phyloP scores from a whole-genome alignment of 202 grass and related monocot genomes.

The Setaria viridis region DNA sequence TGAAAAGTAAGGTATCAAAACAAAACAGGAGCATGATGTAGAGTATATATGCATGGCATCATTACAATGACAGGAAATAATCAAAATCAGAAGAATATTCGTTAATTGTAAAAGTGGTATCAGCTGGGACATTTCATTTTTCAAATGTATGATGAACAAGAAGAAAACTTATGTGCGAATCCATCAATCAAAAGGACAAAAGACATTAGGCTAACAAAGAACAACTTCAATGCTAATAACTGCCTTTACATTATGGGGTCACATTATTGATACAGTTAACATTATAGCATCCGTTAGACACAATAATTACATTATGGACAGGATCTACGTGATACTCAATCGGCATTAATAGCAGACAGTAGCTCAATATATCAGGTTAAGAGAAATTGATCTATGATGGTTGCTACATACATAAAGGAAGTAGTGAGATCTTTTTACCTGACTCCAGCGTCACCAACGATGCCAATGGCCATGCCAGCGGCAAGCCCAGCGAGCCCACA shows the following conservation, averaged over 20 bases:
- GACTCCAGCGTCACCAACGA: conserved; percentile 96
- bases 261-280: not conserved
- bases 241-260: not conserved
- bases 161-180: not conserved
- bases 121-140: not conserved
- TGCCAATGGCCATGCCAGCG: conserved; percentile 96
- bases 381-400: not conserved
- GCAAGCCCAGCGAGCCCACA: conserved; percentile 93
- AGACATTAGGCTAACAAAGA: not conserved
- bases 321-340: not conserved
- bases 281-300: not conserved
- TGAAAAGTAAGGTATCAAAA: not conserved
- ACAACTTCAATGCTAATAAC: not conserved
- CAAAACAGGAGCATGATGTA: not conserved
- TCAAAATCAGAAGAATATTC: not conserved
- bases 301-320: not conserved
- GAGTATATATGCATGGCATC: not conserved
- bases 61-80: not conserved
- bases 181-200: not conserved
- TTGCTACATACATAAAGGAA: not conserved
- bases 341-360: not conserved
- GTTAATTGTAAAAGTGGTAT: not conserved
- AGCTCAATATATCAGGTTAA: not conserved
- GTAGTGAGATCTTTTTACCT: conserved; percentile 53
- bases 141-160: not conserved